These are phyloP conservation scores for Alternaria triticimaculans DNA, from an alignment of 2,329 filamentous ascomycete genomes.

Conservation along the genomic window DNA sequence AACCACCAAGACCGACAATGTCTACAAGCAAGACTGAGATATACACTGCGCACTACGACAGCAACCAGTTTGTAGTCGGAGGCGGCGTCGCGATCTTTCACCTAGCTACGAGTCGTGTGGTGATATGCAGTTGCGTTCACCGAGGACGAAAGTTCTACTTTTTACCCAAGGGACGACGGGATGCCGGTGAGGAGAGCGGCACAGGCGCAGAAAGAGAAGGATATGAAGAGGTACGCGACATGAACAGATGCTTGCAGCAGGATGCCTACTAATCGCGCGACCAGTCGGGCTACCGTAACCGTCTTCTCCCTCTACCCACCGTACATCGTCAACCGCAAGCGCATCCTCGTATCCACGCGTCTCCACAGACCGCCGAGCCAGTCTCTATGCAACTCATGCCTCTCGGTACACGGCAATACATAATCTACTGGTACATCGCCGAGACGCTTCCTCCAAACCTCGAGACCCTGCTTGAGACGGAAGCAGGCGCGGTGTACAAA, in stretches of 20 bases:
- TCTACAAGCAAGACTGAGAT: not conserved
- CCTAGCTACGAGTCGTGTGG: conserved; percentile 53
- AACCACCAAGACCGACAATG: conserved; percentile 12
- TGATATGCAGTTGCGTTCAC: conserved; percentile 55
- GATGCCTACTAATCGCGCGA: not conserved
- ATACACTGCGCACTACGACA: conserved; percentile 33
- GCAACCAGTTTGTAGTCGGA: conserved; percentile 38
- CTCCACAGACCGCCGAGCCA: conserved; percentile 50
- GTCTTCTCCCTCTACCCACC: conserved; percentile 55
- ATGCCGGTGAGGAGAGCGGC: conserved; percentile 54
- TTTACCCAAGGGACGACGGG: conserved; percentile 57
- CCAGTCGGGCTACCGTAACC: conserved; percentile 55
- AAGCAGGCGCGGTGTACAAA: conserved; percentile 41
- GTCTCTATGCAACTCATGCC: conserved; percentile 56
- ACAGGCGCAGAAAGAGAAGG: conserved; percentile 57
- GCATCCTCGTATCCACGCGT: conserved; percentile 33
- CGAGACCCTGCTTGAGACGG: conserved; percentile 34
- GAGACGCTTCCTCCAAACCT: conserved; percentile 54
- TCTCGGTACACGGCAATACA: conserved; percentile 49
- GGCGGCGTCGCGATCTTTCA: conserved; percentile 60
- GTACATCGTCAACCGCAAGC: conserved; percentile 53
- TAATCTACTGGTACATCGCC: conserved; percentile 57
- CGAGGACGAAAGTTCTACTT: conserved; percentile 51
- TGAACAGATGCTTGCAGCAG: not conserved
- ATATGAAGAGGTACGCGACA: conserved; percentile 54